A percentile compares a stretch with the other conserved stretches of the same genome.
Conservation (phyloP, 1,284 basidiomycete genomes). For the Moesziomyces parantarcticus region DNA sequence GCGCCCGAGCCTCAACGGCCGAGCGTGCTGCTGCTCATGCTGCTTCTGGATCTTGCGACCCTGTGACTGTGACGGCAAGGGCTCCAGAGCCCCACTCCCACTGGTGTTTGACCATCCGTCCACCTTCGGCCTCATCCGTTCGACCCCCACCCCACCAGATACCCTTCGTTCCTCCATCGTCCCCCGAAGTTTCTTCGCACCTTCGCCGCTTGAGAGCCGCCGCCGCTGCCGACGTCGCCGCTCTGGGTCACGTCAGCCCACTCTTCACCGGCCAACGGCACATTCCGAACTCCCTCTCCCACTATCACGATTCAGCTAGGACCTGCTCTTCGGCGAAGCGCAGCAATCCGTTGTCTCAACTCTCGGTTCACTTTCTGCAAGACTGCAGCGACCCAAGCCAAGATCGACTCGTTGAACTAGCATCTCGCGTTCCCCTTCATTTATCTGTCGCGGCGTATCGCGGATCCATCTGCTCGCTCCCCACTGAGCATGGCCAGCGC, state of each 20-base stretch:
- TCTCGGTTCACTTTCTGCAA: background rate
- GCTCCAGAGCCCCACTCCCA: too few relatives aligned
- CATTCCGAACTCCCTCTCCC: background rate
- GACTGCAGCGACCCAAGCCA: background rate
- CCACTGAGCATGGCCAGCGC: constrained; percentile 27
- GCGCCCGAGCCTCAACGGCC: background rate
- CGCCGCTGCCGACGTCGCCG: too few relatives aligned
- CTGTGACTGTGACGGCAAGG: too few relatives aligned
- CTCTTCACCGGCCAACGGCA: too few relatives aligned
- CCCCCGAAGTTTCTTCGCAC: background rate
- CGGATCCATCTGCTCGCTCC: background rate
- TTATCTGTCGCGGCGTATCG: background rate
- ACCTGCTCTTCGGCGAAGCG: background rate
- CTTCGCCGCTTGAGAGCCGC: too few relatives aligned
- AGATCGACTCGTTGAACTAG: too few relatives aligned
- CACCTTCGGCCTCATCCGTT: background rate
- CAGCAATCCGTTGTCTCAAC: background rate
- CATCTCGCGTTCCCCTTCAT: too few relatives aligned
- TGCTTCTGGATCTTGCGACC: background rate
- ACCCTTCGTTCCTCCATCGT: constrained; percentile 2
- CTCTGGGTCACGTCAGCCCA: background rate
- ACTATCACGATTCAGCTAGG: background rate
- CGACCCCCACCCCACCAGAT: background rate
- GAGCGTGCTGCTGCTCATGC: too few relatives aligned
- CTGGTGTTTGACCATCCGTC: background rate